Evolutionary conservation across 345 rosid species (phyloP).

Genomic region (Populus simonii): DNA sequence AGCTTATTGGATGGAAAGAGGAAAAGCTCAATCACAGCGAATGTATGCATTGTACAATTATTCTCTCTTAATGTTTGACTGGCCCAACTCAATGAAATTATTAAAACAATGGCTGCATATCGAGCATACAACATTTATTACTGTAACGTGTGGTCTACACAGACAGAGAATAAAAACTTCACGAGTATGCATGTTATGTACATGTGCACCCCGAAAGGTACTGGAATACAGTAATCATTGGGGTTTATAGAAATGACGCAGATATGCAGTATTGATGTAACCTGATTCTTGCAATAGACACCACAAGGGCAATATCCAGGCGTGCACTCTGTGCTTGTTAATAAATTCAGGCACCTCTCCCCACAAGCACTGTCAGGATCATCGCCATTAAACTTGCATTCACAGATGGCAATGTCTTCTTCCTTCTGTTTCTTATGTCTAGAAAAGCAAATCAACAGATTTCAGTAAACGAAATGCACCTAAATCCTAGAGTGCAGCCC

Average conservation of each 20-base stretch:
- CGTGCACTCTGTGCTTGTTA: constrained; percentile 91
- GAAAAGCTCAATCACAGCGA: no score
- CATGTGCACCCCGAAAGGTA: neutral
- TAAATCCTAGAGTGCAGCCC: neutral
- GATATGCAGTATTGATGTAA: constrained; percentile 8
- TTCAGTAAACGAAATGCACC: neutral
- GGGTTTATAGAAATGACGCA: neutral
- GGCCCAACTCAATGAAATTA: no score
- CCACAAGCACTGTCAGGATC: constrained; percentile 83
- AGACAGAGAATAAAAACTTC: neutral
- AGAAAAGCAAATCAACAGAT: neutral
- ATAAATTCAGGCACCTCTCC: constrained; percentile 77
- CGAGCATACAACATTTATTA: no score
- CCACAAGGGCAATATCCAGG: constrained; percentile 78
- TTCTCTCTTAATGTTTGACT: no score
- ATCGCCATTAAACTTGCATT: constrained; percentile 62
- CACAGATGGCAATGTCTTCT: constrained; percentile 87
- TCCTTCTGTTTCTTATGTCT: constrained; percentile 94
- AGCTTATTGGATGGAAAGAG: no score
- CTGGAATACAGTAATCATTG: neutral
- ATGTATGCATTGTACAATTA: no score
- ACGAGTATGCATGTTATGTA: neutral
- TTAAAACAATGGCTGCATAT: no score
- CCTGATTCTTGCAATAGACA: constrained; percentile 81
- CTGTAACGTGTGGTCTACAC: no score